phyloP scores from a whole-genome alignment of 1,284 basidiomycete species.

The Heterobasidion annosum region DNA sequence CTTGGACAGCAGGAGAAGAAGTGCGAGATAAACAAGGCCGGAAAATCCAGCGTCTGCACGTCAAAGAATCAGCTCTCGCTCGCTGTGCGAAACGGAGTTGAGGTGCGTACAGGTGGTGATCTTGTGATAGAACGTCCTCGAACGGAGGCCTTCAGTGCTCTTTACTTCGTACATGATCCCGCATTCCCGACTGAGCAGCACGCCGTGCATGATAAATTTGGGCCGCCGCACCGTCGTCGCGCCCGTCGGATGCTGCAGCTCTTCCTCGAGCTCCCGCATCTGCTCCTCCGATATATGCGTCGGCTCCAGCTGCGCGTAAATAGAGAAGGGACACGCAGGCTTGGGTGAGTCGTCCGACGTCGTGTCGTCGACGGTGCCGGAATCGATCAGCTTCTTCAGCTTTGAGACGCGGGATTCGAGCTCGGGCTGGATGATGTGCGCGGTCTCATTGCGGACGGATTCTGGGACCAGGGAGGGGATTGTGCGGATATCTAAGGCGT shows the following conservation, averaged over 20 bases:
- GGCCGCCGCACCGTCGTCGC: conserved; percentile 48
- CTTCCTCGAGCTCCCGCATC: conserved; percentile 63
- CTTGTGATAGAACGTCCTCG: conserved; percentile 68
- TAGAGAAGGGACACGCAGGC: conserved; percentile 52
- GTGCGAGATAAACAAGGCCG: conserved; percentile 54
- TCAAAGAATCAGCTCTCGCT: neutral
- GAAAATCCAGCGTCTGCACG: conserved; percentile 64
- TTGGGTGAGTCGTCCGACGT: conserved; percentile 34
- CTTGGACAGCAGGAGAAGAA: conserved; percentile 61
- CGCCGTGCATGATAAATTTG: conserved; percentile 46
- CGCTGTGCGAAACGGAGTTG: conserved; percentile 2
- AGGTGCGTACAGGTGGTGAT: conserved; percentile 63
- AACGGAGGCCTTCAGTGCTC: conserved; percentile 59
- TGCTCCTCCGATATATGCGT: conserved; percentile 37
- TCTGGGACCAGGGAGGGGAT: conserved; percentile 59
- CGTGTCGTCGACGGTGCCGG: conserved; percentile 42
- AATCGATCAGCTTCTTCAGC: conserved; percentile 52
- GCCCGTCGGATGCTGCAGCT: conserved; percentile 65
- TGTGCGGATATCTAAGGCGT: conserved; percentile 55
- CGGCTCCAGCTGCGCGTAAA: conserved; percentile 54
- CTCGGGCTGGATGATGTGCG: conserved; percentile 57
- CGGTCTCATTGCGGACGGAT: conserved; percentile 47
- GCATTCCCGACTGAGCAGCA: conserved; percentile 72
- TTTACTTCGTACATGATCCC: conserved; percentile 63
- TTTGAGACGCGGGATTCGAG: conserved; percentile 50